Evolutionary conservation across 306 rosid genomes (phyloP).

Genomic region (Crataegus laevigata): DNA sequence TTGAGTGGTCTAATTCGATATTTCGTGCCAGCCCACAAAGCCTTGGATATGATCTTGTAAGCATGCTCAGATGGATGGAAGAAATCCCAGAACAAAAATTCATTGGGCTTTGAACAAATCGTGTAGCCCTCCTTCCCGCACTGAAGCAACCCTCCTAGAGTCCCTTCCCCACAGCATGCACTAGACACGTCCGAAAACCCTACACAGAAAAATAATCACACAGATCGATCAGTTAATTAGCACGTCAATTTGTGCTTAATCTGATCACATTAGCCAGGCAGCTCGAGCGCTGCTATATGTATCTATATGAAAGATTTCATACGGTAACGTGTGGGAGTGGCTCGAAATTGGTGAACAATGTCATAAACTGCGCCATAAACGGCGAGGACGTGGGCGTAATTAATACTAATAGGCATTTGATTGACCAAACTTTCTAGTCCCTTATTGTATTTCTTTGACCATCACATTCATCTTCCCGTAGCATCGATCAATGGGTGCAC

Average conservation of each 20-base stretch:
- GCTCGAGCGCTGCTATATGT: no score
- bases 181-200: conserved; percentile 20
- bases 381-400: conserved; percentile 5
- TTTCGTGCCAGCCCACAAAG: conserved; percentile 23
- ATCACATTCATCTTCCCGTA: conserved; percentile 21
- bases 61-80: conserved; percentile 34
- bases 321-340: conserved; percentile 22
- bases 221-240: background rate
- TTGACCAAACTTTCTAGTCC: conserved; percentile 22
- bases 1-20: conserved; percentile 20
- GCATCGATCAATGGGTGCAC: conserved; percentile 16
- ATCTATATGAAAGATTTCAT: background rate
- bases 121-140: conserved; percentile 27
- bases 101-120: conserved; percentile 14
- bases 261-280: no score
- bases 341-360: conserved; percentile 12
- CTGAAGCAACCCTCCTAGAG: conserved; percentile 23
- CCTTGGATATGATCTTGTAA: conserved; percentile 25
- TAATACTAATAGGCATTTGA: background rate
- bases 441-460: conserved; percentile 23
- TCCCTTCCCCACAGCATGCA: conserved; percentile 38
- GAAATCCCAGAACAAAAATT: conserved; percentile 32
- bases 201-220: background rate
- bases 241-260: background rate
- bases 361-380: conserved; percentile 25